Conservation (phyloP, 75 land plant species). For the Cryptomeria japonica region DNA sequence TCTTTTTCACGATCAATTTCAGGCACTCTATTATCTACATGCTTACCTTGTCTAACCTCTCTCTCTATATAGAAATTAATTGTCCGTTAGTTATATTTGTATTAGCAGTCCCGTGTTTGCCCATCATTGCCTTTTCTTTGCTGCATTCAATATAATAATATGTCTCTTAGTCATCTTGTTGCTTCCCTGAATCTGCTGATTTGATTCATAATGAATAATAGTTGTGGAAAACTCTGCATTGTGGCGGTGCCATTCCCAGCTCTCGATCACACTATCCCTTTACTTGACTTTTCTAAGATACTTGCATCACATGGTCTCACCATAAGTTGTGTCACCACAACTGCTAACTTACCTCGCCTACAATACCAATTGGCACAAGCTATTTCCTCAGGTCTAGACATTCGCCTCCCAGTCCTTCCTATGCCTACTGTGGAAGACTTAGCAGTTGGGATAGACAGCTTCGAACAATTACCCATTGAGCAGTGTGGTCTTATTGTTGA, state of each 20-base stretch:
- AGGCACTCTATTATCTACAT: too few relatives aligned
- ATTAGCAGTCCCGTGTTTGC: too few relatives aligned
- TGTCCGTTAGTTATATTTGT: too few relatives aligned
- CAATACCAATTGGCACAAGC: neutral
- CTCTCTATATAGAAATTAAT: too few relatives aligned
- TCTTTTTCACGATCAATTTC: too few relatives aligned
- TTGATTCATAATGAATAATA: neutral
- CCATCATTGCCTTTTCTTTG: too few relatives aligned
- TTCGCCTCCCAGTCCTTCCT: conserved; percentile 20
- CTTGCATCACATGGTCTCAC: conserved; percentile 14
- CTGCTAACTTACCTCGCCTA: conserved; percentile 24
- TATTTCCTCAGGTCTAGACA: neutral
- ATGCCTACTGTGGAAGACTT: conserved; percentile 19
- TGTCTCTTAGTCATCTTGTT: too few relatives aligned
- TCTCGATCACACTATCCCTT: conserved; percentile 37
- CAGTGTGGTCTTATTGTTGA: neutral
- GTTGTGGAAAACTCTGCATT: neutral
- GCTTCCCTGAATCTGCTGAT: too few relatives aligned
- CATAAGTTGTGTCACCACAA: conserved; percentile 38
- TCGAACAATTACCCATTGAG: conserved; percentile 17
- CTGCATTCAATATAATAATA: too few relatives aligned
- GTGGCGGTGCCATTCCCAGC: conserved; percentile 25
- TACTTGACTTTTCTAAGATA: conserved; percentile 32
- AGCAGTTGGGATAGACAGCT: conserved; percentile 33
- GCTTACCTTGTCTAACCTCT: too few relatives aligned